Evolutionary conservation across 768 basidiomycete genomes (phyloP).

Genomic region (Kwoniella shandongensis): DNA sequence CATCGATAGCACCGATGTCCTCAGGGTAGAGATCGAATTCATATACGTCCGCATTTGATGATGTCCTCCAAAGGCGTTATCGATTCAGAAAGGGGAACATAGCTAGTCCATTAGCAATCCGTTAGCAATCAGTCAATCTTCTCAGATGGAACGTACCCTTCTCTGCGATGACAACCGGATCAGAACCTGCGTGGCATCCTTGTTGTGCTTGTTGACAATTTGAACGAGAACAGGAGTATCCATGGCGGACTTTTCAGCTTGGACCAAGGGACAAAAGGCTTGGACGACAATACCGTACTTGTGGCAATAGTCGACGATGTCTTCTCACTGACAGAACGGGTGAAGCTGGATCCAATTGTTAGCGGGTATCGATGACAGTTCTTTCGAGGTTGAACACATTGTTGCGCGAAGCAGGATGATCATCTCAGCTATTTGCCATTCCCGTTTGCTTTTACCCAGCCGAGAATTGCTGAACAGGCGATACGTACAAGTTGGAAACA

Average conservation of each 20-base stretch:
- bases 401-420: slow-evolving; percentile 28
- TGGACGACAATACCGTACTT: slow-evolving; percentile 59
- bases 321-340: slow-evolving; percentile 68
- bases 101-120: slow-evolving; percentile 59
- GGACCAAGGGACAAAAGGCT: slow-evolving; percentile 43
- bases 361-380: slow-evolving; percentile 37
- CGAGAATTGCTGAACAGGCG: too few relatives aligned
- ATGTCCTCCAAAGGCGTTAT: slow-evolving; percentile 66
- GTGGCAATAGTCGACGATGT: slow-evolving; percentile 72
- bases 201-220: slow-evolving; percentile 37
- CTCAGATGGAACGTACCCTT: too few relatives aligned
- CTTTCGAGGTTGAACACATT: slow-evolving; percentile 41
- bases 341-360: slow-evolving; percentile 51
- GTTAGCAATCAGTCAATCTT: too few relatives aligned
- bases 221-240: slow-evolving; percentile 21
- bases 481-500: slow-evolving; percentile 37
- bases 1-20: slow-evolving; percentile 67
- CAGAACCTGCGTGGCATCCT: slow-evolving; percentile 55
- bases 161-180: slow-evolving; percentile 58
- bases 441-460: neutral
- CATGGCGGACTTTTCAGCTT: slow-evolving; percentile 58
- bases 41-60: slow-evolving; percentile 43
- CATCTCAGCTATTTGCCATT: neutral
- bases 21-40: slow-evolving; percentile 68
- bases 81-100: slow-evolving; percentile 78